These are phyloP conservation scores for Hortiboletus flavorubellus DNA, from an alignment of 768 basidiomycete species.

Conservation along the genomic window DNA sequence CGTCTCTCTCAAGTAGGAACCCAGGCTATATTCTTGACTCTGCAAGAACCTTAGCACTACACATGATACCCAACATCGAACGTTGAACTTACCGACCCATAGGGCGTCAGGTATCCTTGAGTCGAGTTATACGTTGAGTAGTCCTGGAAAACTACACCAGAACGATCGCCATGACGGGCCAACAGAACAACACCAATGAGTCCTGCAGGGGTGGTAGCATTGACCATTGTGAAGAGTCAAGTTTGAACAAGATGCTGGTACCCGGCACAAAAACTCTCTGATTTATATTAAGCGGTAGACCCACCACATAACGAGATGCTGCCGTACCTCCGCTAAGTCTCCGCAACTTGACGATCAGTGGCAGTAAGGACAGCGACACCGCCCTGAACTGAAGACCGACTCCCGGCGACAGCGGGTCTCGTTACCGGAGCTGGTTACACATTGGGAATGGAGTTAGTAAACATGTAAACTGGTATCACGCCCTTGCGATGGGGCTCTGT, in stretches of 20 bases:
- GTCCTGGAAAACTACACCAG: slow-evolving; percentile 59
- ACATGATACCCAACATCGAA: neutral
- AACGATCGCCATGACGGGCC: slow-evolving; percentile 74
- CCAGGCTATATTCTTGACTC: slow-evolving; percentile 60
- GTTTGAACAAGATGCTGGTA: neutral
- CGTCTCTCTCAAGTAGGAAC: slow-evolving; percentile 52
- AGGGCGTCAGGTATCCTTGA: slow-evolving; percentile 65
- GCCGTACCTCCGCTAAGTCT: too few species aligned
- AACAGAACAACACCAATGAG: slow-evolving; percentile 73
- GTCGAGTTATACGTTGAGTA: slow-evolving; percentile 67
- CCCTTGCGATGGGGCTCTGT: too few species aligned
- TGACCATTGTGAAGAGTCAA: slow-evolving; percentile 21
- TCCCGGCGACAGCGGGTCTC: too few species aligned
- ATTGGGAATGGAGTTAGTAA: too few species aligned
- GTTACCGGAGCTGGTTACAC: too few species aligned
- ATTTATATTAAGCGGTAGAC: slow-evolving; percentile 8
- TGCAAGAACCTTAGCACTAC: neutral
- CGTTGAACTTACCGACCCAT: slow-evolving; percentile 59
- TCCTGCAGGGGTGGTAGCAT: slow-evolving; percentile 13
- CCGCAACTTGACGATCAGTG: too few species aligned
- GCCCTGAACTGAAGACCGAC: too few species aligned
- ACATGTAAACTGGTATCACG: too few species aligned
- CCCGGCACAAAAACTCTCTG: neutral
- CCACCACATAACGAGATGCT: too few species aligned
- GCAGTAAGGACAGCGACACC: too few species aligned